These are phyloP conservation scores for Candida dajiaensis DNA, from an alignment of 805 yeast species.

Conservation along the genomic window DNA sequence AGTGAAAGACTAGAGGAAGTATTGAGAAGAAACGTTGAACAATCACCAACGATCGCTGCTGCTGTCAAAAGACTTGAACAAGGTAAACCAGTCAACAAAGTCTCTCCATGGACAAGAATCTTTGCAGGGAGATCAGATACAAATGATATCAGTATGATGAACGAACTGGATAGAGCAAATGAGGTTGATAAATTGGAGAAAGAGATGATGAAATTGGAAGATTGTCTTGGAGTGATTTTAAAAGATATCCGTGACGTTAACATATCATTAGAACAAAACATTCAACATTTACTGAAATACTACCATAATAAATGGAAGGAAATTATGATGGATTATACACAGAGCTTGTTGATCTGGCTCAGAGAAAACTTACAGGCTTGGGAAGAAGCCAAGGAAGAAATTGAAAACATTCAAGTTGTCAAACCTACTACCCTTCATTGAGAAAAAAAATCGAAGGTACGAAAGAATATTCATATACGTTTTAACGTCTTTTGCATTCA, in stretches of 20 bases:
- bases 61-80: constrained; percentile 25
- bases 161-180: constrained; percentile 30
- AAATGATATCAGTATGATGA: constrained; percentile 19
- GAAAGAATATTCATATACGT: background rate
- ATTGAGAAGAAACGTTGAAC: constrained; percentile 29
- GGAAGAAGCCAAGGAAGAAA: constrained; percentile 30
- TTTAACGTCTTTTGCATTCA: background rate
- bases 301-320: constrained; percentile 25
- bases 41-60: constrained; percentile 30
- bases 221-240: constrained; percentile 31
- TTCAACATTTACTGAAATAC: constrained; percentile 22
- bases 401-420: constrained; percentile 12
- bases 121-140: constrained; percentile 14
- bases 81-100: constrained; percentile 18
- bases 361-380: constrained; percentile 33
- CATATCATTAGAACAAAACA: constrained; percentile 25
- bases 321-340: constrained; percentile 27
- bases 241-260: constrained; percentile 33
- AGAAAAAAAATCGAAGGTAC: background rate
- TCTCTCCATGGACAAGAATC: constrained; percentile 21
- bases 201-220: constrained; percentile 33
- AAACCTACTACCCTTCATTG: background rate
- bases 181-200: constrained; percentile 30
- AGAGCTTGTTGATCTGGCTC: constrained; percentile 30
- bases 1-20: constrained; percentile 27